Evolutionary conservation across 192 early-diverging fungal species (phyloP).

Genomic region (Backusella circina): DNA sequence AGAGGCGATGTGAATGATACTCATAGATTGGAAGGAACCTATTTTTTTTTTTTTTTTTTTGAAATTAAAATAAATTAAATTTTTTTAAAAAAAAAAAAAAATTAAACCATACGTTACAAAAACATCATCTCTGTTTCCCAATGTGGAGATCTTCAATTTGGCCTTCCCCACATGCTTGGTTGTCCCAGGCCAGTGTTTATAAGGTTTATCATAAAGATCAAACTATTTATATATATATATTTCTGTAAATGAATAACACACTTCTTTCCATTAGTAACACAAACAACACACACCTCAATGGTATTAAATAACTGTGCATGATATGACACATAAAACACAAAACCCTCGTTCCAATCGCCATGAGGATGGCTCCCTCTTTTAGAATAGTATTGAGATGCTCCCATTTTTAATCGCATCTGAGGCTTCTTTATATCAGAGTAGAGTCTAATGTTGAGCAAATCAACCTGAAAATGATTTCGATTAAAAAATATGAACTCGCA

Average conservation of each 20-base stretch:
- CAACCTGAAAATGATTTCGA: slow-evolving; percentile 13
- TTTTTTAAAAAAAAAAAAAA: background rate
- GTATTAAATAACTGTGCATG: slow-evolving; percentile 75
- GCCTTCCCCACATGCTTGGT: slow-evolving; percentile 26
- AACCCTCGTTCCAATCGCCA: slow-evolving; percentile 74
- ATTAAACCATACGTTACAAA: slow-evolving; percentile 28
- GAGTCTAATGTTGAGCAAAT: slow-evolving; percentile 17
- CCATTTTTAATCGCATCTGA: slow-evolving; percentile 16
- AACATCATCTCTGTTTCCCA: slow-evolving; percentile 21
- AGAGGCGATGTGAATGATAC: slow-evolving; percentile 14
- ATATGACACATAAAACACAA: slow-evolving; percentile 64
- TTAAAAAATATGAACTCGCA: no score
- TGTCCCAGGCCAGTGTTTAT: slow-evolving; percentile 9
- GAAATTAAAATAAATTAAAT: background rate
- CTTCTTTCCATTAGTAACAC: background rate
- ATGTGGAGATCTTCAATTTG: slow-evolving; percentile 20
- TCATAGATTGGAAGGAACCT: slow-evolving; percentile 28
- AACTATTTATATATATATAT: no score
- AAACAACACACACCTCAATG: slow-evolving; percentile 39
- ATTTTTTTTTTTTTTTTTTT: background rate
- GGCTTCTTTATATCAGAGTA: slow-evolving; percentile 7
- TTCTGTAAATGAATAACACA: background rate
- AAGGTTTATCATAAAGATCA: slow-evolving; percentile 27
- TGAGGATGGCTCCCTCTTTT: slow-evolving; percentile 39
- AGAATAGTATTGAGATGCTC: slow-evolving; percentile 28